Conservation (phyloP, 352 stramenopile species). For the Globisporangium radiosum region DNA sequence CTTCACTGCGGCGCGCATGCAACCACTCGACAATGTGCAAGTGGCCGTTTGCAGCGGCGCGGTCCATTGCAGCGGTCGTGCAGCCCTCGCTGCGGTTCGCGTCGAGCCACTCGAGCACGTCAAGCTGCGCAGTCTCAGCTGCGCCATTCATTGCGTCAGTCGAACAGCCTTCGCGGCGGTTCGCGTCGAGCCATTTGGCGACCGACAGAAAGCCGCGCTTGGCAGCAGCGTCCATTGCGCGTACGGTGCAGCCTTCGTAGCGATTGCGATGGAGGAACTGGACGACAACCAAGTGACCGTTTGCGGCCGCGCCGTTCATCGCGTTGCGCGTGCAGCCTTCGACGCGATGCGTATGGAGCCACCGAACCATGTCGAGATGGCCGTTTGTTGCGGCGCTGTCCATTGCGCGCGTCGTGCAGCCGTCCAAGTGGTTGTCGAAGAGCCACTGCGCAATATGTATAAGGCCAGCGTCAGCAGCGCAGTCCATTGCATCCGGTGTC, state of each 20-base stretch:
- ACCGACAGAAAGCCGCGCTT: slow-evolving; percentile 2
- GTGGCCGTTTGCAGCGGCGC: background rate
- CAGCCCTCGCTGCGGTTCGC: background rate
- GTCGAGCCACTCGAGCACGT: background rate
- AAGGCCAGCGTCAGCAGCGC: slow-evolving; percentile 5
- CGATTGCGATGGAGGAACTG: slow-evolving; percentile 7
- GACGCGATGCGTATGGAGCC: slow-evolving; percentile 3
- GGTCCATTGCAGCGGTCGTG: background rate
- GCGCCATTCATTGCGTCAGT: slow-evolving; percentile 1
- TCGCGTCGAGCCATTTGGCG: slow-evolving; percentile 9
- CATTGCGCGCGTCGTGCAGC: slow-evolving; percentile 10
- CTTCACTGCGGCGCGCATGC: background rate
- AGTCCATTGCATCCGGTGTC: slow-evolving; percentile 10
- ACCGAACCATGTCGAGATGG: slow-evolving; percentile 11
- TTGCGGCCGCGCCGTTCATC: slow-evolving; percentile 12
- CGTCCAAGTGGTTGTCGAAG: slow-evolving; percentile 11
- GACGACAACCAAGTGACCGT: slow-evolving; percentile 9
- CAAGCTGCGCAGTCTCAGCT: background rate
- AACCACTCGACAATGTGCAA: background rate
- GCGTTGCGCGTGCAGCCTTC: slow-evolving; percentile 11
- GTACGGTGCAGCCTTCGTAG: slow-evolving; percentile 6
- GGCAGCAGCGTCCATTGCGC: slow-evolving; percentile 6
- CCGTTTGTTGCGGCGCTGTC: slow-evolving; percentile 12
- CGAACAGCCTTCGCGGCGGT: slow-evolving; percentile 8
- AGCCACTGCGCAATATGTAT: slow-evolving; percentile 11